Conservation (phyloP, 352 stramenopile genomes). For the Elongisporangium senticosum region DNA sequence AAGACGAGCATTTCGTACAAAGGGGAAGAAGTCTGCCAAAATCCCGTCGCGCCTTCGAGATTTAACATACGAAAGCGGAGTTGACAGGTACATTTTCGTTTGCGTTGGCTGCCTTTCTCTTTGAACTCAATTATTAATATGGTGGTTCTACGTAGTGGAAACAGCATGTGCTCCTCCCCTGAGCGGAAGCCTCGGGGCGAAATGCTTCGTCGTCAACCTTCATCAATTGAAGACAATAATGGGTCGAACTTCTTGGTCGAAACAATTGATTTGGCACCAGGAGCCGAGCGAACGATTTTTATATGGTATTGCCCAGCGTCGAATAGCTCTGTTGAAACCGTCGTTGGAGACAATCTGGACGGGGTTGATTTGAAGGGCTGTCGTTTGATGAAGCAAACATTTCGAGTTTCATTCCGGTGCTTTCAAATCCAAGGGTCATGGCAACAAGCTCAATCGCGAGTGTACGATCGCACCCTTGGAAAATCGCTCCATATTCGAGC, state of each 20-base stretch:
- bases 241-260: conserved; percentile 86
- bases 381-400: conserved; percentile 82
- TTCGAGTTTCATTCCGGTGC: conserved; percentile 83
- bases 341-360: conserved; percentile 40
- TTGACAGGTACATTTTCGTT: conserved; percentile 54
- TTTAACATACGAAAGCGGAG: conserved; percentile 64
- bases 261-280: conserved; percentile 80
- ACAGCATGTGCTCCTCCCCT: conserved; percentile 71
- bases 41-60: conserved; percentile 49
- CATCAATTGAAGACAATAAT: conserved; percentile 51
- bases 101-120: conserved; percentile 3
- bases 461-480: conserved; percentile 80
- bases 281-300: conserved; percentile 83
- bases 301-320: conserved; percentile 77
- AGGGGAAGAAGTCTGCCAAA: conserved; percentile 45
- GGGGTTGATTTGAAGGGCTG: conserved; percentile 72
- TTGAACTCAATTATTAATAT: not conserved
- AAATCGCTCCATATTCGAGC: conserved; percentile 85
- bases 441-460: conserved; percentile 79
- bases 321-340: conserved; percentile 31
- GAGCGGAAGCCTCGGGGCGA: conserved; percentile 56
- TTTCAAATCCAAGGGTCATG: conserved; percentile 83
- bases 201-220: conserved; percentile 27
- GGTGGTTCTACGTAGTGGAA: conserved; percentile 16
- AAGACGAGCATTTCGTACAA: conserved; percentile 45